A percentile compares a stretch with the other conserved stretches of the same genome.
Evolutionary conservation across 495 filamentous ascomycete genomes (phyloP).

Genomic region (Parathielavia hyrcaniae): DNA sequence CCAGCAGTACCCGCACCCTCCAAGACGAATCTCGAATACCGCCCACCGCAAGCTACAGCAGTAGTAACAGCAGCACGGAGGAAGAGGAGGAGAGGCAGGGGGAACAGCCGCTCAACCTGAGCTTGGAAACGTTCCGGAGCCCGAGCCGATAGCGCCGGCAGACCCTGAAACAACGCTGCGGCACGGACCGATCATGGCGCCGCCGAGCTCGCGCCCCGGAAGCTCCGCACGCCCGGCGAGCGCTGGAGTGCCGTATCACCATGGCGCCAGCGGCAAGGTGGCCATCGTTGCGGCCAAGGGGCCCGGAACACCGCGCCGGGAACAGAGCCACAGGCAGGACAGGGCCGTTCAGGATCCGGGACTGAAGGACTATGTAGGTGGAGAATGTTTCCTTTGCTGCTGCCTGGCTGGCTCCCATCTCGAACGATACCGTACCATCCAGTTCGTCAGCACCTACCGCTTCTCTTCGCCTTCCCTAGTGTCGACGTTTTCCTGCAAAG

Average conservation of each 20-base stretch:
- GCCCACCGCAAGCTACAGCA: background rate
- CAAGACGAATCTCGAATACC: background rate
- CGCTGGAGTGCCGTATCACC: constrained; percentile 29
- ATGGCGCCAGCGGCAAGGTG: constrained; percentile 24
- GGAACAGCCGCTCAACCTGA: background rate
- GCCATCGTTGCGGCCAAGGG: constrained; percentile 27
- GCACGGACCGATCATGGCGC: constrained; percentile 5
- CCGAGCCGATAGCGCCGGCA: background rate
- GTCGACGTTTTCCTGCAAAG: background rate
- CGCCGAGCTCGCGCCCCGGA: constrained; percentile 7
- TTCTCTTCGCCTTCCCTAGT: background rate
- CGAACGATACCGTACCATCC: no score
- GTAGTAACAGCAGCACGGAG: background rate
- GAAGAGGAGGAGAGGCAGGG: background rate
- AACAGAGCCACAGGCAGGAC: constrained; percentile 30
- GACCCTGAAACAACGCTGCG: background rate
- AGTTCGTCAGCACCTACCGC: background rate
- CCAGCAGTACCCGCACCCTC: background rate
- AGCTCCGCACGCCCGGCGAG: constrained; percentile 10
- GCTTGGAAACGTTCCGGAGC: background rate
- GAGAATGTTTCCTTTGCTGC: background rate
- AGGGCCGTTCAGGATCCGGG: constrained; percentile 40
- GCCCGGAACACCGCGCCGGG: constrained; percentile 33
- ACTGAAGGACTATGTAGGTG: constrained; percentile 51
- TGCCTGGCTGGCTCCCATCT: background rate